These are phyloP conservation scores for Trichoderma erinaceum DNA, from an alignment of 495 filamentous ascomycete genomes.

Conservation along the genomic window DNA sequence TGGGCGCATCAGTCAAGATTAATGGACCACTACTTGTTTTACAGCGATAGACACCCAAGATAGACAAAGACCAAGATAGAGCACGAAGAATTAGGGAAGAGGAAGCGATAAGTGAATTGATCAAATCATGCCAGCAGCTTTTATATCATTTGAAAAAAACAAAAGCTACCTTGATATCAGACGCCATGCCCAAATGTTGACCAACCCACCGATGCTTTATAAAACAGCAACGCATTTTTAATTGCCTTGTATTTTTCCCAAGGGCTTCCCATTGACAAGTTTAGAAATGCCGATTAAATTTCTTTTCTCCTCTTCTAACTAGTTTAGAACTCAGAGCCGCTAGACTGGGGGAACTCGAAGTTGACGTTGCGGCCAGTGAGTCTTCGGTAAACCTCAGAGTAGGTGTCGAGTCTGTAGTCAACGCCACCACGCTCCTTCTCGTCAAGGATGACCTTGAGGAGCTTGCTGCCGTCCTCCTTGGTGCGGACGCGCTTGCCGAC, in stretches of 20 bases:
- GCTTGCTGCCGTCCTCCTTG: conserved; percentile 94
- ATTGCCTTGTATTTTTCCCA: background rate
- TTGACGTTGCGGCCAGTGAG: conserved; percentile 88
- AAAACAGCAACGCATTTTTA: conserved; percentile 9
- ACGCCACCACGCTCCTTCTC: conserved; percentile 99
- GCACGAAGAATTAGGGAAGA: background rate
- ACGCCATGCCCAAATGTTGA: conserved; percentile 13
- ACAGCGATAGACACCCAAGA: conserved; percentile 11
- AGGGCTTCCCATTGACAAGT: background rate
- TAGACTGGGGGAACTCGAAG: conserved; percentile 95
- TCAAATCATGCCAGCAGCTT: conserved; percentile 14
- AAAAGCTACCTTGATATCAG: conserved; percentile 13
- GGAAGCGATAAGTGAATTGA: conserved; percentile 11
- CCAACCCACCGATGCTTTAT: conserved; percentile 12
- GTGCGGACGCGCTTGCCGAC: conserved; percentile 96
- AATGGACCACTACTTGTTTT: conserved; percentile 11
- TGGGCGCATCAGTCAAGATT: conserved; percentile 58
- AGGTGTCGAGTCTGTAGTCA: conserved; percentile 97
- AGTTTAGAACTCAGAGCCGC: conserved; percentile 68
- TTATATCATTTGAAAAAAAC: conserved; percentile 5
- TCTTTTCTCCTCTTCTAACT: background rate
- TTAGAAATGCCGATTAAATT: conserved; percentile 2
- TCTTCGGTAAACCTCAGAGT: conserved; percentile 95
- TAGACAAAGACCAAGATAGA: background rate
- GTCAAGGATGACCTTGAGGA: conserved; percentile 95